A percentile compares a stretch with the other conserved stretches of the same genome.
Conservation (phyloP, 805 yeast genomes). For the Lachancea cidri region DNA sequence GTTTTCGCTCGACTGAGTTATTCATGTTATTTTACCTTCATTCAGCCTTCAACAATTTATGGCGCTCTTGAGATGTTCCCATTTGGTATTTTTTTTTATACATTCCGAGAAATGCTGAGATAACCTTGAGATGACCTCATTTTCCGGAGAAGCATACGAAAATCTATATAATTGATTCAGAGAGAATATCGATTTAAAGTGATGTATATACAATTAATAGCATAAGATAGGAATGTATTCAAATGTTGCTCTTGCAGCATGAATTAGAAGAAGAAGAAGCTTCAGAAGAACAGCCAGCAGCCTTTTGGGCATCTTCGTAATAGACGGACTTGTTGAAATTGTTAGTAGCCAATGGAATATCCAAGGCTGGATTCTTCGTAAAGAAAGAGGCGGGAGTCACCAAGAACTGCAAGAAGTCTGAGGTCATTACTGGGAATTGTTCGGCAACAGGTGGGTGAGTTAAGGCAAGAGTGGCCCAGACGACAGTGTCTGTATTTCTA, state of each 20-base stretch:
- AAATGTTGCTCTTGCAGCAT: constrained; percentile 18
- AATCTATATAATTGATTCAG: too few relatives aligned
- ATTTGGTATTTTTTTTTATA: neutral
- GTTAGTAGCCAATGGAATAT: constrained; percentile 67
- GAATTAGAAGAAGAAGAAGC: constrained; percentile 5
- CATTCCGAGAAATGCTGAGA: neutral
- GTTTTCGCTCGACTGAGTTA: neutral
- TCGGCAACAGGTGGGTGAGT: constrained; percentile 80
- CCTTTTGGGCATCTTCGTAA: constrained; percentile 25
- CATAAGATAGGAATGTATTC: neutral
- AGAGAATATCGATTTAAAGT: neutral
- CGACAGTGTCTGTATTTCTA: constrained; percentile 69
- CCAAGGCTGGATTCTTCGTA: constrained; percentile 71
- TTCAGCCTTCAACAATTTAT: too few relatives aligned
- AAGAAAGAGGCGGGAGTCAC: constrained; percentile 72
- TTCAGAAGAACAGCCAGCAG: constrained; percentile 11
- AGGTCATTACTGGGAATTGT: constrained; percentile 90
- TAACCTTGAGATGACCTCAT: neutral
- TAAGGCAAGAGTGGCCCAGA: constrained; percentile 78
- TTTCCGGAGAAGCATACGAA: neutral
- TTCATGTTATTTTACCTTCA: too few relatives aligned
- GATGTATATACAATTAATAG: neutral
- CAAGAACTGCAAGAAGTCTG: constrained; percentile 65
- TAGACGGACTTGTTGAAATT: constrained; percentile 58
- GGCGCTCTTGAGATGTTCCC: too few relatives aligned